Percentiles rank a stretch among this genome's conserved stretches.
These are phyloP conservation scores for Hymenoscyphus infarciens DNA, from an alignment of 2,329 filamentous ascomycete species.

Conservation along the genomic window DNA sequence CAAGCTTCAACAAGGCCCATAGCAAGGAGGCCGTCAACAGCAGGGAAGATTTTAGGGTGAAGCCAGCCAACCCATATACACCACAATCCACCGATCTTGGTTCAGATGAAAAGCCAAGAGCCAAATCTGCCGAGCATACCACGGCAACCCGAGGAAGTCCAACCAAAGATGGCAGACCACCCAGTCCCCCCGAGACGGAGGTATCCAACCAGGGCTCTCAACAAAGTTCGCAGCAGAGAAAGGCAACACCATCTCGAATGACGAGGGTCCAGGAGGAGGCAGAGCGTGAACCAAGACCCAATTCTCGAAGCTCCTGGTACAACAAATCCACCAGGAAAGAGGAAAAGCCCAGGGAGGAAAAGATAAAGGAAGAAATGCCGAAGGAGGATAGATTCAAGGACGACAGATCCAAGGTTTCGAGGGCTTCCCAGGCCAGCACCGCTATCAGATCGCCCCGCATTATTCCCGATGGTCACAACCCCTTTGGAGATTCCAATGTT, in stretches of 20 bases:
- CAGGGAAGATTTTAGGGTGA: constrained; percentile 31
- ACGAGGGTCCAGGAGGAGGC: constrained; percentile 39
- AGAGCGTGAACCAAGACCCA: constrained; percentile 38
- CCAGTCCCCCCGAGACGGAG: constrained; percentile 62
- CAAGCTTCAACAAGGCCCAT: constrained; percentile 82
- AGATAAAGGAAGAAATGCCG: neutral
- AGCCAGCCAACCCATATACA: constrained; percentile 46
- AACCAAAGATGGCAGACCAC: constrained; percentile 49
- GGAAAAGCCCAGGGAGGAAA: neutral
- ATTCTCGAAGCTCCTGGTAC: constrained; percentile 46
- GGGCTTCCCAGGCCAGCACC: constrained; percentile 49
- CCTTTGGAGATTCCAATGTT: constrained; percentile 14
- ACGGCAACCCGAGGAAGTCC: constrained; percentile 40
- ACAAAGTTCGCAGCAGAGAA: constrained; percentile 23
- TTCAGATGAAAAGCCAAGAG: constrained; percentile 44
- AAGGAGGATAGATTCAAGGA: constrained; percentile 33
- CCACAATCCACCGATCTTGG: constrained; percentile 71
- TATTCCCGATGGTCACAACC: constrained; percentile 36
- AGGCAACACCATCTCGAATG: constrained; percentile 36
- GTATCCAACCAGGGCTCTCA: constrained; percentile 43
- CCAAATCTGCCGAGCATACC: constrained; percentile 46
- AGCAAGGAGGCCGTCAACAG: constrained; percentile 80
- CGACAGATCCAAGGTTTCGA: constrained; percentile 52
- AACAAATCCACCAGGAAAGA: constrained; percentile 21
- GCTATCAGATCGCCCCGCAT: constrained; percentile 42